phyloP scores from a whole-genome alignment of 164 flowering plant species.

The Magnolia officinalis region DNA sequence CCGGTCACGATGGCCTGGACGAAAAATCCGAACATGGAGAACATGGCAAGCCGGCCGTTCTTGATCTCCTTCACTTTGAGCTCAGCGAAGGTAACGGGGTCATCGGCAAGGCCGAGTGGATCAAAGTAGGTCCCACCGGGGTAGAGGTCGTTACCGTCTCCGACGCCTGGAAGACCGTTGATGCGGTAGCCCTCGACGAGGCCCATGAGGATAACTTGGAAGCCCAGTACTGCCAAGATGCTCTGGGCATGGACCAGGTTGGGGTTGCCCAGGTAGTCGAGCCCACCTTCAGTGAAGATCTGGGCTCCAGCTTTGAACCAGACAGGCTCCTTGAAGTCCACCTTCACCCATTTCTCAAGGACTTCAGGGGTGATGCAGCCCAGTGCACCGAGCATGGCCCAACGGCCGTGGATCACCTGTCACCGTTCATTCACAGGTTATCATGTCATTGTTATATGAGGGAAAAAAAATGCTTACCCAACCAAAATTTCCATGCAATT shows the following conservation, averaged over 20 bases:
- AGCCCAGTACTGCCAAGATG: constrained; percentile 64
- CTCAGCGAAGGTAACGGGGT: constrained; percentile 67
- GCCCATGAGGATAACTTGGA: constrained; percentile 72
- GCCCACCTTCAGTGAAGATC: constrained; percentile 70
- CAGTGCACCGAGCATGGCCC: constrained; percentile 84
- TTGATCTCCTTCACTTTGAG: constrained; percentile 81
- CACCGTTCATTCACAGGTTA: not conserved
- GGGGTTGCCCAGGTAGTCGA: constrained; percentile 77
- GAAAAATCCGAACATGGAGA: constrained; percentile 83
- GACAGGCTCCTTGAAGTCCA: constrained; percentile 70
- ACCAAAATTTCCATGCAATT: too few relatives aligned
- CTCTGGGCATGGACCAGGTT: constrained; percentile 78
- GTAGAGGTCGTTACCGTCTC: constrained; percentile 69
- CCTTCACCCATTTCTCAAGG: constrained; percentile 58
- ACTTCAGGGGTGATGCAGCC: constrained; percentile 77
- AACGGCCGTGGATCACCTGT: constrained; percentile 69
- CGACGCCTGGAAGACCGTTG: constrained; percentile 63
- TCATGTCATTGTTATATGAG: not conserved
- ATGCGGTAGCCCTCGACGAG: constrained; percentile 70
- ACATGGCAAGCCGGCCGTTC: constrained; percentile 77
- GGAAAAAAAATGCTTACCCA: too few relatives aligned
- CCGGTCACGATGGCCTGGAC: constrained; percentile 74
- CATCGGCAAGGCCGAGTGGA: constrained; percentile 73
- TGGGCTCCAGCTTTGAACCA: constrained; percentile 85
- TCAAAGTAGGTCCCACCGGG: constrained; percentile 80